Percentiles rank a stretch among this genome's conserved stretches.
Conservation (phyloP, 208 protist species). For the Tritrichomonas musculus region DNA sequence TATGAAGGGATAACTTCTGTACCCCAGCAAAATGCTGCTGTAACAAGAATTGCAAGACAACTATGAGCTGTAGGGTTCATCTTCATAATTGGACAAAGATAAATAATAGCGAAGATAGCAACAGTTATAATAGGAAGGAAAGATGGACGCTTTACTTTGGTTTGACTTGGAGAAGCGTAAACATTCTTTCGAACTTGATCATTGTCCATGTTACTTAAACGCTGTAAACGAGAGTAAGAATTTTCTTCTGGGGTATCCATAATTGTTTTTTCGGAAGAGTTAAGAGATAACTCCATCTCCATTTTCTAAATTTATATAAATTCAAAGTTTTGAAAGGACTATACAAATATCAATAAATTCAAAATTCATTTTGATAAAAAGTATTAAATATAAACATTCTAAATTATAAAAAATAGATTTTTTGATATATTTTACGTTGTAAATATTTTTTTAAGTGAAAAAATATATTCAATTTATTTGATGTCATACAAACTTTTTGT, state of each 20-base stretch:
- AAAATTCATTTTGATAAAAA: neutral
- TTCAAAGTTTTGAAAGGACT: neutral
- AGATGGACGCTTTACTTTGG: neutral
- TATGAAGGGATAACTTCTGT: constrained; percentile 15
- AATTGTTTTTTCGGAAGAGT: neutral
- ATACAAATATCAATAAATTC: neutral
- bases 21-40: constrained; percentile 12
- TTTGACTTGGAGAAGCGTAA: neutral
- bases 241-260: neutral
- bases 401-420: neutral
- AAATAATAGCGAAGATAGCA: neutral
- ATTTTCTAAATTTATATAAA: neutral
- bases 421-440: neutral
- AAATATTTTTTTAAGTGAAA: no score
- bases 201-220: constrained; percentile 7
- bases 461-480: no score
- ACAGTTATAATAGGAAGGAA: constrained; percentile 2
- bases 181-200: neutral
- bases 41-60: neutral
- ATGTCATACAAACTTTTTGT: no score
- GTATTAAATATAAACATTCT: neutral
- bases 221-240: neutral
- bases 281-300: neutral
- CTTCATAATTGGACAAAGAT: neutral
- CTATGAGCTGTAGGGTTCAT: neutral